Base-by-base conservation (phyloP, 1,284 basidiomycete genomes). In the Erythrobasidium hasegawianum region DNA sequence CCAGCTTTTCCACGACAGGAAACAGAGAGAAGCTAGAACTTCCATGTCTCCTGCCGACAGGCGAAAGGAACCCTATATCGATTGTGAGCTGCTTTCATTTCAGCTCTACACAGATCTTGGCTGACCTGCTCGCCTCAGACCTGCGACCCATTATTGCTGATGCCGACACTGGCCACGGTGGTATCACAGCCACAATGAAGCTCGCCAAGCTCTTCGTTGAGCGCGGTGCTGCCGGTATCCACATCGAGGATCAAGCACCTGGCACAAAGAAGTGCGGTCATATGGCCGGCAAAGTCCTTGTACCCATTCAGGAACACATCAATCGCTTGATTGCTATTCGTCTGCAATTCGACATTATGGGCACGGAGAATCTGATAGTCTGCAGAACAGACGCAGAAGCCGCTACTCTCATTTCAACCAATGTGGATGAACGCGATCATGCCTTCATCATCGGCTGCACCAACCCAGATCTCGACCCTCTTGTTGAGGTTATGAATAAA, bases 361-460 rank as follows among this genome's bases (percentile, higher is more conserved):
- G 86, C 71, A 85, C 86, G 64, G 82, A 85, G 76, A 88, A 87
- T 79, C 82, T 88, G 69, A 85, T 87, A 72, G 82, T 89, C 68
- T 86, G 86, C 8, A 83, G 87, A 67, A 89, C 87, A 57, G 87
- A 88, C 76, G 87, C 86, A 10, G 86, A 97, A 79, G 94, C 95
- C 8, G 95, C 95, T 2, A 97, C 94, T 1, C 85, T 98, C 72
- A 90, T 98, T 81, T 90, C 93, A 58, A 87, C 90, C 74, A 97
- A 97, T 80, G 91, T 98, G 70, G 96, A 98, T 79, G 86, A 88
- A 74, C 88, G 95, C 43, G 95, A 98, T 81, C 95, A 98, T 75
- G 80, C 91, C 33, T 98, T 97, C 83, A 94, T 98, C 77, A 85
- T 97, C 39, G 95, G 95, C 50, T 85, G 84, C 64, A 95, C 93